Evolutionary conservation across 225 moss, liverwort and hornwort genomes (phyloP).

Genomic region (Climacium dendroides): DNA sequence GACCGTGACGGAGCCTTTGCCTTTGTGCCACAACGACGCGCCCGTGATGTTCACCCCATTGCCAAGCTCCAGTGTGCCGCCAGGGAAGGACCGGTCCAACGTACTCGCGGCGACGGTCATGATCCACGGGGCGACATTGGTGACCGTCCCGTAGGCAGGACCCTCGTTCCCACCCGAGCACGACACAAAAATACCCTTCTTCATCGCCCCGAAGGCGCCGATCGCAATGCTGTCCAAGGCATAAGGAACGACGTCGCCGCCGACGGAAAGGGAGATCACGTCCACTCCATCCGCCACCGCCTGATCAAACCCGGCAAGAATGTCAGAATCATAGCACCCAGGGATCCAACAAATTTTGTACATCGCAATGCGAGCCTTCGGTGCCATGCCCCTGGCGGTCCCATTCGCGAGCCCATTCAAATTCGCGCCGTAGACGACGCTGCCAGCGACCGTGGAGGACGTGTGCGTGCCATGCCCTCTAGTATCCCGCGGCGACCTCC

Average conservation of each 20-base stretch:
- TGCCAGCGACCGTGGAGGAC: constrained; percentile 50
- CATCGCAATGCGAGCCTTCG: constrained; percentile 2
- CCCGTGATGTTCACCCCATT: neutral
- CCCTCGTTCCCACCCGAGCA: constrained; percentile 57
- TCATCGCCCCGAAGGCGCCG: constrained; percentile 36
- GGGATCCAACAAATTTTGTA: constrained; percentile 14
- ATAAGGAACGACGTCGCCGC: neutral
- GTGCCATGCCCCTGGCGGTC: constrained; percentile 7
- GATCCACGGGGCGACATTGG: constrained; percentile 66
- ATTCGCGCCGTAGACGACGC: neutral
- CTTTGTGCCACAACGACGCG: neutral
- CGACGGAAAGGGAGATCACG: constrained; percentile 54
- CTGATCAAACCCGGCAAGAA: constrained; percentile 3
- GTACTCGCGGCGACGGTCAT: constrained; percentile 65
- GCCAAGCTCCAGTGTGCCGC: constrained; percentile 14
- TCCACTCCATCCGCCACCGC: constrained; percentile 70
- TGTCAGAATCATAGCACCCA: neutral
- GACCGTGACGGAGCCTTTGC: neutral
- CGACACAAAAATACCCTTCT: constrained; percentile 48
- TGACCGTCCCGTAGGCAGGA: constrained; percentile 11
- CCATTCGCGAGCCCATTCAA: neutral
- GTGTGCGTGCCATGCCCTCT: constrained; percentile 72
- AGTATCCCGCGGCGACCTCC: constrained; percentile 38
- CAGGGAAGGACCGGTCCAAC: constrained; percentile 43
- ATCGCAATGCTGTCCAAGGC: constrained; percentile 32